Evolutionary conservation across 768 basidiomycete species (phyloP), one percentile per base, ranked within the genome.

Genomic region (Lactarius indigo): DNA sequence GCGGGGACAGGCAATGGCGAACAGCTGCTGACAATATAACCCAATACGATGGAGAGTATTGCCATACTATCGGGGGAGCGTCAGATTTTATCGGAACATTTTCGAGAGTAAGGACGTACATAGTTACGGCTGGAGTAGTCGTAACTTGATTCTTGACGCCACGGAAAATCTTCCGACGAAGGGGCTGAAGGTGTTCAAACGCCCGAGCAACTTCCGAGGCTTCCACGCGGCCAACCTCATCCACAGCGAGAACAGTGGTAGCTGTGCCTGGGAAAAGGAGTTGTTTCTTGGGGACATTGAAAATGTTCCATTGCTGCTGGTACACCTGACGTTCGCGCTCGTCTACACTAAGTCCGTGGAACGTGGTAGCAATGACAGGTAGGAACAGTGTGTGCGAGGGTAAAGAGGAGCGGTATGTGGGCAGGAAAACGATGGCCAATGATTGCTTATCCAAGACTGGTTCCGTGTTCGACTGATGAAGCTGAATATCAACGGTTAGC

Each of bases 341-440:
- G 33, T 69, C 68, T 59, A 70, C 64, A 41, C 75, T 73, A 15
- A 70, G 62, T 2, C 73, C 65, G 3, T 68, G 64, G 7, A 64
- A 70, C 2, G 71, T 58, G 23, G 74, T 63, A 23, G 75, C 71
- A 52, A 76, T 73, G 55, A 91, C 81, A 2, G 90, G 90, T 59
- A 92, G 81, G 75, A 87, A 89, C 20, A 79, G 69, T 26, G 81
- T 78, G 69, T 83, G 82, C 50, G 76, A 74, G 28, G 78, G 77
- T 56, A 77, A 44, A 1, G 78, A 72, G 56, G 63, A 67, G 12
- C 76, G 73, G 64, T 80, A 75, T 26, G 80, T 80, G 59, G 90
- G 90, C 56, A 90, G 76, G 75, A 85, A 89, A 64, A 91, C 78
- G 66, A 92, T 79, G 28, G 87, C 90, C 69, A 92, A 78, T 37